Evolutionary conservation across 2,329 filamentous ascomycete genomes (phyloP).

Genomic region (Hymenoscyphus fructigenus): DNA sequence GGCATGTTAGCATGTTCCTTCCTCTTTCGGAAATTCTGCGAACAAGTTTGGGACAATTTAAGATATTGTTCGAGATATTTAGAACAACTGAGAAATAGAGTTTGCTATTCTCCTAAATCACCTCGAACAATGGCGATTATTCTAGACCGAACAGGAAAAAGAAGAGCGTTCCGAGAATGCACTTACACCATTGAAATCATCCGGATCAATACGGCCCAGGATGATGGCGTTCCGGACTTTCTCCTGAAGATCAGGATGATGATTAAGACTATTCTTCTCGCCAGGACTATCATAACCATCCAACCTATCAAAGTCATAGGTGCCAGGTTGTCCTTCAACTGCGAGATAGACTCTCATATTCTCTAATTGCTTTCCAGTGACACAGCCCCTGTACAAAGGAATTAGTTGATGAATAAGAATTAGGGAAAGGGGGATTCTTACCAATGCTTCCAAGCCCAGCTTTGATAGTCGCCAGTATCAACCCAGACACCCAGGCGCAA

Average conservation of each 20-base stretch:
- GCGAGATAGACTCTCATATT: conserved; percentile 60
- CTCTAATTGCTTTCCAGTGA: conserved; percentile 71
- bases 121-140: no score
- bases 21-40: background rate
- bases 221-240: conserved; percentile 72
- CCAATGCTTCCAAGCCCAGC: conserved; percentile 86
- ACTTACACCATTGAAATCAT: conserved; percentile 87
- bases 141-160: no score
- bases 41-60: background rate
- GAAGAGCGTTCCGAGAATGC: conserved; percentile 1
- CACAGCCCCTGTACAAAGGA: conserved; percentile 70
- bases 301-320: conserved; percentile 41
- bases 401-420: background rate
- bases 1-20: background rate
- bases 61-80: no score
- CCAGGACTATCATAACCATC: conserved; percentile 71
- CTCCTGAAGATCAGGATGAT: conserved; percentile 61
- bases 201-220: conserved; percentile 77
- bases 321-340: conserved; percentile 50
- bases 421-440: conserved; percentile 44
- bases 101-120: background rate
- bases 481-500: conserved; percentile 77
- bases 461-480: conserved; percentile 55
- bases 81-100: no score
- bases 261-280: conserved; percentile 54